Evolutionary conservation across 768 basidiomycete genomes (phyloP).

Genomic region (Auriscalpium orientale): DNA sequence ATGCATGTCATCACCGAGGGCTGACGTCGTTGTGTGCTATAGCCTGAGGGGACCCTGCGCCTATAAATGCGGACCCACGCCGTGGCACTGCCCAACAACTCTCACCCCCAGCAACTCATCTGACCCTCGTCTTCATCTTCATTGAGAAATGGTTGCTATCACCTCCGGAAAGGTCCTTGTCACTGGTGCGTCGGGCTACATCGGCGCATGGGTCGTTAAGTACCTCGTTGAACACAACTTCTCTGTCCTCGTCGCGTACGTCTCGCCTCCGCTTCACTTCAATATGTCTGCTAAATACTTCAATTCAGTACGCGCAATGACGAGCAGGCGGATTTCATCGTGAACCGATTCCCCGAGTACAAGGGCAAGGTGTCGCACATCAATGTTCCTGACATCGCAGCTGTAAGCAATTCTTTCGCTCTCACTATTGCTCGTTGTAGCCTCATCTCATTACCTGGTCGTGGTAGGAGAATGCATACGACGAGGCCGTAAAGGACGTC

Average conservation of each 20-base stretch:
- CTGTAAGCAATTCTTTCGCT: conserved; percentile 19
- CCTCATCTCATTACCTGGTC: neutral
- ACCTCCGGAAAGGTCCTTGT: neutral
- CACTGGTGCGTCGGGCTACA: neutral
- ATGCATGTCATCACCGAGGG: too few relatives aligned
- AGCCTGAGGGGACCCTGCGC: too few relatives aligned
- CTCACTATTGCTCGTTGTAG: conserved; percentile 1
- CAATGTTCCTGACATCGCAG: conserved; percentile 12
- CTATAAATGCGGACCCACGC: too few relatives aligned
- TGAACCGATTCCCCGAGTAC: neutral
- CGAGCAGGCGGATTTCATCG: neutral
- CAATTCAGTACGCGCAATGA: neutral
- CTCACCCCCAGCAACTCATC: too few relatives aligned
- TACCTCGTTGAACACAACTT: neutral
- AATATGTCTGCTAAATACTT: neutral
- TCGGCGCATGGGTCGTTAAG: neutral
- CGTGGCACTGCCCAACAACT: too few relatives aligned
- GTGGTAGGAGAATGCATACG: conserved; percentile 28
- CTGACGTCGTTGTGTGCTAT: too few relatives aligned
- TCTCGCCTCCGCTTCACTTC: conserved; percentile 3
- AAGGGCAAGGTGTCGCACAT: neutral
- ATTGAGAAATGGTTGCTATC: neutral
- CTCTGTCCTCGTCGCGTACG: conserved; percentile 5
- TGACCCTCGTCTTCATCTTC: neutral
- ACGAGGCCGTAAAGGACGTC: conserved; percentile 40